These are phyloP conservation scores for Fragaria iinumae DNA, from an alignment of 306 rosid genomes.

Conservation along the genomic window DNA sequence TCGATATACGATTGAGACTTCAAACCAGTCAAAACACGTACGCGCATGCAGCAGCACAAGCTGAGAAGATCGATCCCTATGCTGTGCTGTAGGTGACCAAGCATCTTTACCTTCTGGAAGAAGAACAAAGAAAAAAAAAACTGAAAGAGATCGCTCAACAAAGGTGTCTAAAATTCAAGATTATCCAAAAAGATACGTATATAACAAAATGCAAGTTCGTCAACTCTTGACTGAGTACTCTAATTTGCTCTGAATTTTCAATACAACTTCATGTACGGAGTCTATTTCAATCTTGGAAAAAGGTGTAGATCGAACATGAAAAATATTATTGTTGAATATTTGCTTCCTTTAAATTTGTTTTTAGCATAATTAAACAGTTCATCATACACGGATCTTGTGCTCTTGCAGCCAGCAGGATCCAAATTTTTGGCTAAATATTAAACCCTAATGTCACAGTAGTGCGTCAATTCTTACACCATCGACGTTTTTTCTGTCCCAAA, in stretches of 20 bases:
- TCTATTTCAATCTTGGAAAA: background rate
- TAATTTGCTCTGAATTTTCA: background rate
- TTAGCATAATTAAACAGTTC: background rate
- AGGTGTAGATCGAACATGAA: background rate
- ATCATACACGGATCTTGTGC: background rate
- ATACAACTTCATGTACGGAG: background rate
- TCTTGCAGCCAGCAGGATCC: conserved; percentile 1
- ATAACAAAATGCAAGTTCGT: background rate
- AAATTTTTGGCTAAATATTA: background rate
- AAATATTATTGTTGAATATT: background rate
- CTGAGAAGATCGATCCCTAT: background rate
- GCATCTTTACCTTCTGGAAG: conserved; percentile 7
- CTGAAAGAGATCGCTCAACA: background rate
- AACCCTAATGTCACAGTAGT: background rate
- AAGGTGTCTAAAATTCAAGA: background rate
- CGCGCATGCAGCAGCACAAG: conserved; percentile 10
- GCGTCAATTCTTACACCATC: background rate
- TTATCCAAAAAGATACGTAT: background rate
- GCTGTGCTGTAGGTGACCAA: conserved; percentile 33
- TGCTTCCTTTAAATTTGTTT: background rate
- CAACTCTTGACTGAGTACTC: background rate
- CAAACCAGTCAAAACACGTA: background rate
- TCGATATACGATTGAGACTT: too few species aligned
- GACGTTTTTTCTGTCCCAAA: background rate
- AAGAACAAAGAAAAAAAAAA: background rate